These are phyloP conservation scores for Hyphodiscus hymeniophilus DNA, from an alignment of 495 filamentous ascomycete genomes.

Conservation along the genomic window DNA sequence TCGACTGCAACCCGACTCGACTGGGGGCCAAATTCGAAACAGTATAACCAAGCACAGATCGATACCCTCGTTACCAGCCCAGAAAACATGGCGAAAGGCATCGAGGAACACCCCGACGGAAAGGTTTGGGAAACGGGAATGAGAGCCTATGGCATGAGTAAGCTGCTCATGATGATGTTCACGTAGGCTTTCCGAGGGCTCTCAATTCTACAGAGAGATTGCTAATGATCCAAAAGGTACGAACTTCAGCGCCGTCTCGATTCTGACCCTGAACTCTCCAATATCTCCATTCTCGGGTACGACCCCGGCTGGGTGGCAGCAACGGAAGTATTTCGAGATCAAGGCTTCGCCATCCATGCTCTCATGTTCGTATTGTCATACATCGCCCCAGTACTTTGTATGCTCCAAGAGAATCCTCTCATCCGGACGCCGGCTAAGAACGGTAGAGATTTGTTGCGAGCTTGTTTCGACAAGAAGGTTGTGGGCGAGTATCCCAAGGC, in stretches of 20 bases:
- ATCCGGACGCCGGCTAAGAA: slow-evolving; percentile 36
- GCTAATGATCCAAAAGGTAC: slow-evolving; percentile 16
- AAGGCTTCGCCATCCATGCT: slow-evolving; percentile 21
- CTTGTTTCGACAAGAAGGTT: slow-evolving; percentile 25
- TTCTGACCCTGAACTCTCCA: slow-evolving; percentile 24
- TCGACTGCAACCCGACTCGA: not conserved
- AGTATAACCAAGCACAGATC: not conserved
- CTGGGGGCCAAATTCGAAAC: not conserved
- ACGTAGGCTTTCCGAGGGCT: slow-evolving; percentile 18
- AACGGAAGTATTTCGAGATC: no score
- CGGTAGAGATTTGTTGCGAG: slow-evolving; percentile 32
- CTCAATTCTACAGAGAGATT: no score
- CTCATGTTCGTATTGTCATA: slow-evolving; percentile 12
- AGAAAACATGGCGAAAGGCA: slow-evolving; percentile 28
- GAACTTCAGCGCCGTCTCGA: slow-evolving; percentile 28
- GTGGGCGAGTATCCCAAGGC: slow-evolving; percentile 26
- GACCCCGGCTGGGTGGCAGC: slow-evolving; percentile 30
- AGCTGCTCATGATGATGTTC: slow-evolving; percentile 32
- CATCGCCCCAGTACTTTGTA: not conserved
- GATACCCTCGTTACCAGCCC: not conserved
- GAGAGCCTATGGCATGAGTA: slow-evolving; percentile 32
- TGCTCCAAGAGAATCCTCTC: slow-evolving; percentile 17
- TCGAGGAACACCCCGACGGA: slow-evolving; percentile 23
- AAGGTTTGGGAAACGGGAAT: slow-evolving; percentile 21
- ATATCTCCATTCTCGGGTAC: slow-evolving; percentile 24